Conservation (phyloP, 768 basidiomycete species). For the Mycena latifolia region DNA sequence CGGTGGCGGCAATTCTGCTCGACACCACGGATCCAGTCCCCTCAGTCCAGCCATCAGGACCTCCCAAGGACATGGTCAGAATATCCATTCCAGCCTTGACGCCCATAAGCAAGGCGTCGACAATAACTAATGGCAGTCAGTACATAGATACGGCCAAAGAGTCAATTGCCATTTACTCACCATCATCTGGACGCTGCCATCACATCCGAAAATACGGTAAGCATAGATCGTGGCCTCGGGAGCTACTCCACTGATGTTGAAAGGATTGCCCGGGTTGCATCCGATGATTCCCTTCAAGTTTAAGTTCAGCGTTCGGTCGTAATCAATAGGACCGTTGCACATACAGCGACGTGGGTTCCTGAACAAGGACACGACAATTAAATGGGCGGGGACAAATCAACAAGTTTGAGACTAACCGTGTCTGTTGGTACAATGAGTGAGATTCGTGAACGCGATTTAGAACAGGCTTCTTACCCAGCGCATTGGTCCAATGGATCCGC, state of each 20-base stretch:
- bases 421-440: constrained; percentile 15
- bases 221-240: constrained; percentile 66
- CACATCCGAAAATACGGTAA: constrained; percentile 75
- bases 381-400: background rate
- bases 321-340: constrained; percentile 10
- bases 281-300: constrained; percentile 68
- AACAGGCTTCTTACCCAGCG: constrained; percentile 43
- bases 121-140: constrained; percentile 42
- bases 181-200: constrained; percentile 63
- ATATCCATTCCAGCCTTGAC: constrained; percentile 69
- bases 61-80: constrained; percentile 75
- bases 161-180: constrained; percentile 49
- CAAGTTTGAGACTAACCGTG: constrained; percentile 19
- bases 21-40: constrained; percentile 66
- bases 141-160: background rate
- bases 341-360: constrained; percentile 58
- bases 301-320: constrained; percentile 37
- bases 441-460: background rate
- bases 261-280: constrained; percentile 68
- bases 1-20: constrained; percentile 65
- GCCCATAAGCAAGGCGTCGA: constrained; percentile 66
- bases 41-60: constrained; percentile 74
- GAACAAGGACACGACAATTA: constrained; percentile 32
- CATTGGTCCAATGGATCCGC: constrained; percentile 67
- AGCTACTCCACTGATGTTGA: constrained; percentile 80